Evolutionary conservation across 257 asterid species (phyloP).

Genomic region (Penstemon davidsonii): DNA sequence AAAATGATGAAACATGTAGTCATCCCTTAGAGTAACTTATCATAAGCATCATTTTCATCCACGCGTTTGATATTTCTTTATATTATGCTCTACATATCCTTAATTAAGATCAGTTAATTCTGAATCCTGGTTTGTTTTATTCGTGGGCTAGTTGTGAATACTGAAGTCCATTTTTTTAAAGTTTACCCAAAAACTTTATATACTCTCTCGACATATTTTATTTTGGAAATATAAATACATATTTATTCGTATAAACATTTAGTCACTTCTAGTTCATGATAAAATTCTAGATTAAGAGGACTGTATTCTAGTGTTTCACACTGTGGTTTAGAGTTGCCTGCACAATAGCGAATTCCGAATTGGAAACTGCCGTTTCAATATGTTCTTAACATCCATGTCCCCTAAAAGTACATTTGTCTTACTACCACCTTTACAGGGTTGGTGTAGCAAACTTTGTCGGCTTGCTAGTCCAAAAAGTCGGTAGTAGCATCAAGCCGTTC

Average conservation of each 20-base stretch:
- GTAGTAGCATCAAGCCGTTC: constrained; percentile 78
- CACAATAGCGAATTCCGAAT: background rate
- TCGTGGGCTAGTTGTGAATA: background rate
- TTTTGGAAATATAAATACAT: background rate
- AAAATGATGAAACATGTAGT: background rate
- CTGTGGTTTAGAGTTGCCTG: background rate
- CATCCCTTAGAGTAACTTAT: background rate
- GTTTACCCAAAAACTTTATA: no score
- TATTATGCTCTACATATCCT: background rate
- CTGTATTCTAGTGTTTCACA: background rate
- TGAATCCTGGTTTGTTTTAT: background rate
- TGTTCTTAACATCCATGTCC: constrained; percentile 19
- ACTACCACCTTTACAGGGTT: constrained; percentile 59
- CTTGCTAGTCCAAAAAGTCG: constrained; percentile 83
- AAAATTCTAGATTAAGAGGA: constrained; percentile 8
- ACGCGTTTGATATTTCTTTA: background rate
- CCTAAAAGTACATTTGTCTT: constrained; percentile 17
- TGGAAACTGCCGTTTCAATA: constrained; percentile 3
- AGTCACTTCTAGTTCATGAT: constrained; percentile 16
- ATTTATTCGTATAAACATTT: constrained; percentile 2
- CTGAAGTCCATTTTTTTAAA: no score
- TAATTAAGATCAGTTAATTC: background rate
- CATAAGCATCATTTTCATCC: background rate
- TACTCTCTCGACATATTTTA: background rate
- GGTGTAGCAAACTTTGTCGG: constrained; percentile 86